phyloP scores from a whole-genome alignment of 140 eudicot species.

The Anethum foeniculum region DNA sequence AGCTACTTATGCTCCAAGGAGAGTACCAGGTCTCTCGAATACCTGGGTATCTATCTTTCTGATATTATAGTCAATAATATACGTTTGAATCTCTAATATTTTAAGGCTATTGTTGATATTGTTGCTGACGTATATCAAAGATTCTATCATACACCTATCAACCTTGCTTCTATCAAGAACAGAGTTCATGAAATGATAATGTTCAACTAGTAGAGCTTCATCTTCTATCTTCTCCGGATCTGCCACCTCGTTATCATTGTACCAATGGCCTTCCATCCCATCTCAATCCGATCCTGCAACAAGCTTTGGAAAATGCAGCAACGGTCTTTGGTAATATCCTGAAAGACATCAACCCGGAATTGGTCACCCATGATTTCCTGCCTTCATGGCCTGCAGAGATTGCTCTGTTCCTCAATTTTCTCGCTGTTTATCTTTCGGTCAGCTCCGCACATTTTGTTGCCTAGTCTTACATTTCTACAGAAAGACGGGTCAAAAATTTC shows the following conservation, averaged over 20 bases:
- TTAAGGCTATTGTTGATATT: too few species aligned
- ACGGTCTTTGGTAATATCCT: conserved; percentile 12
- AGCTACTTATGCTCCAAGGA: background rate
- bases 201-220: too few species aligned
- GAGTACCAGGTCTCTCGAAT: background rate
- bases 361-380: conserved; percentile 21
- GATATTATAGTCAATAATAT: background rate
- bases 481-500: background rate
- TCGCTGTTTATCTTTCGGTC: background rate
- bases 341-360: too few species aligned
- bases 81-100: background rate
- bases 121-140: too few species aligned
- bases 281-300: conserved; percentile 14
- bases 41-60: background rate
- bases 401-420: conserved; percentile 4
- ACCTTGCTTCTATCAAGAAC: too few species aligned
- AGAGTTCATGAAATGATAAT: too few species aligned
- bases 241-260: too few species aligned
- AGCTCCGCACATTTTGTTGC: background rate
- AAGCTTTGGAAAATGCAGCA: conserved; percentile 10
- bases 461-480: background rate
- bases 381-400: conserved; percentile 29
- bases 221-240: background rate
- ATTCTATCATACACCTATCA: too few species aligned
- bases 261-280: too few species aligned